Percentiles rank a stretch among this genome's conserved stretches.
phyloP scores from a whole-genome alignment of 192 early-diverging fungal species.

The Rhizophagus prolifer region DNA sequence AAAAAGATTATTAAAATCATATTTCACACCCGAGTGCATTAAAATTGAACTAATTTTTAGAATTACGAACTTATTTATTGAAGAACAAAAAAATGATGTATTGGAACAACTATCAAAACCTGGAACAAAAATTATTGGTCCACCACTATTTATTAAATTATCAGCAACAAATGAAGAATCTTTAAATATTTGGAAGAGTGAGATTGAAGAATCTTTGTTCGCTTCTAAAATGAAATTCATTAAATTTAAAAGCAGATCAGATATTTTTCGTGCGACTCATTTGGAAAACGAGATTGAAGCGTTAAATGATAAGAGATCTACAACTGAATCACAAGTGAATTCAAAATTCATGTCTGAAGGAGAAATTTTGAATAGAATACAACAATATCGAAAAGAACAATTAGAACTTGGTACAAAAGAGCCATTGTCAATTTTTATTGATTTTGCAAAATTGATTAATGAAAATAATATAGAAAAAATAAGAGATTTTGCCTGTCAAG shows the following conservation, averaged over 20 bases:
- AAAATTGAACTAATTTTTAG: background rate
- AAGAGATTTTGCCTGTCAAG: background rate
- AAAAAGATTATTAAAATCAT: background rate
- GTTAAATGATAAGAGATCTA: background rate
- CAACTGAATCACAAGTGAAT: background rate
- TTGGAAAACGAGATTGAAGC: background rate
- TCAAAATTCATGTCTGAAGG: conserved; percentile 1
- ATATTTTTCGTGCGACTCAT: background rate
- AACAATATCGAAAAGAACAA: background rate
- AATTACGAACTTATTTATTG: background rate
- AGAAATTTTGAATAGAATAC: background rate
- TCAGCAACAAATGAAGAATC: background rate
- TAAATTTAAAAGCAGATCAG: background rate
- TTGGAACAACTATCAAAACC: background rate
- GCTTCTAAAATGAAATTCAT: background rate
- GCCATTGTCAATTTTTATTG: background rate
- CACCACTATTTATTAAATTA: background rate
- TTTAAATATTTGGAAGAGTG: background rate
- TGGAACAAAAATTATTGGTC: too few species aligned
- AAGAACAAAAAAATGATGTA: background rate
- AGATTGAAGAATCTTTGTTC: too few species aligned
- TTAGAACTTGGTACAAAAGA: too few species aligned
- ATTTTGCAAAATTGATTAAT: background rate
- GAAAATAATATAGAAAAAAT: background rate
- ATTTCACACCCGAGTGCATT: background rate